Conservation (phyloP, 768 basidiomycete species). For the Mycena olivaceomarginata region DNA sequence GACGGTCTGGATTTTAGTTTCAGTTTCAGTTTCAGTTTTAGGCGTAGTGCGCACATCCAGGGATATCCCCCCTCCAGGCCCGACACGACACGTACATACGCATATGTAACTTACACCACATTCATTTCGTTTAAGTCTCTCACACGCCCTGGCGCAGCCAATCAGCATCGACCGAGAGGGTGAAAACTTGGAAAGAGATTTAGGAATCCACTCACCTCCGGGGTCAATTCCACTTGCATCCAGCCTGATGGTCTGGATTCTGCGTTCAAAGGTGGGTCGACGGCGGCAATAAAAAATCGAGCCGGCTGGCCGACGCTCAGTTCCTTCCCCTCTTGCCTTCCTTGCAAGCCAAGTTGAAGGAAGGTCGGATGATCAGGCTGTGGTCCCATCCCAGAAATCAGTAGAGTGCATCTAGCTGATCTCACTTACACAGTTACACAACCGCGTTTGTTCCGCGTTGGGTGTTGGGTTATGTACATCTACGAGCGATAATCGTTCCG, state of each 20-base stretch:
- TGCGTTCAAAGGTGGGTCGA: too few relatives aligned
- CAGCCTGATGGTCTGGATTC: too few relatives aligned
- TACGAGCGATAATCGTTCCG: background rate
- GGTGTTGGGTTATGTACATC: background rate
- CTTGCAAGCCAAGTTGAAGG: background rate
- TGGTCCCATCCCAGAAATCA: background rate
- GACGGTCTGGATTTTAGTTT: background rate
- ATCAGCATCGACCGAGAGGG: background rate
- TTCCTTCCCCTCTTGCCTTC: background rate
- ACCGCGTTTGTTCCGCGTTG: background rate
- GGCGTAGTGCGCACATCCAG: background rate
- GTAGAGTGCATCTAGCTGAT: too few relatives aligned
- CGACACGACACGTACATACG: background rate
- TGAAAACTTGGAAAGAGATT: too few relatives aligned
- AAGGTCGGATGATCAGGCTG: background rate
- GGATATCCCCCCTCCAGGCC: background rate
- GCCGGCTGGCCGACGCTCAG: too few relatives aligned
- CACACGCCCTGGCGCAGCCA: background rate
- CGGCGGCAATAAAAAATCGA: too few relatives aligned
- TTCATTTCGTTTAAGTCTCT: background rate
- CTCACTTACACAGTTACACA: too few relatives aligned
- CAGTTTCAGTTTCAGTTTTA: conserved; percentile 16
- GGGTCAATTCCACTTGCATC: too few relatives aligned
- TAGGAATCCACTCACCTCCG: too few relatives aligned
- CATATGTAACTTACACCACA: background rate